These are phyloP conservation scores for Trichoderma erinaceum DNA, from an alignment of 495 filamentous ascomycete genomes.

Conservation along the genomic window DNA sequence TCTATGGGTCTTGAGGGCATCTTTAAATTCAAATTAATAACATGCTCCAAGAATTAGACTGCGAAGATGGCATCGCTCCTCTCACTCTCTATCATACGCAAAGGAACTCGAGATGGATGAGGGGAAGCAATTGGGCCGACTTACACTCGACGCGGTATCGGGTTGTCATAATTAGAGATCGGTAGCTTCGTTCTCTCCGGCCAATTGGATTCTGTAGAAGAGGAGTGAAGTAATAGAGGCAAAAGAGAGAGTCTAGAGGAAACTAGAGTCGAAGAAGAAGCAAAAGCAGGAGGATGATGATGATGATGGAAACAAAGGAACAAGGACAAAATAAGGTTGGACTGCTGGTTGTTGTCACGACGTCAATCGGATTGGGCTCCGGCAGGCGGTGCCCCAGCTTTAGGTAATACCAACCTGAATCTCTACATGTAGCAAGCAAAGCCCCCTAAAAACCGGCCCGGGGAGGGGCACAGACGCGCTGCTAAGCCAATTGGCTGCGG, in stretches of 20 bases:
- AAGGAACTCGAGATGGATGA: conserved; percentile 12
- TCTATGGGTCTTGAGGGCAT: conserved; percentile 84
- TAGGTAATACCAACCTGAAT: too few relatives aligned
- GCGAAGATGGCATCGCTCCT: not conserved
- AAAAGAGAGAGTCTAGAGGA: not conserved
- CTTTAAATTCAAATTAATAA: conserved; percentile 38
- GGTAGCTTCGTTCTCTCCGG: not conserved
- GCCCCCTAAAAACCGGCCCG: too few relatives aligned
- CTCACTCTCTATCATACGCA: conserved; percentile 14
- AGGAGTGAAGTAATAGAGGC: not conserved
- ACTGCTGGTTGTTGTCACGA: not conserved
- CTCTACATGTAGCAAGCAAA: too few relatives aligned
- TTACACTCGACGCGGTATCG: conserved; percentile 87
- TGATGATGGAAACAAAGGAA: not conserved
- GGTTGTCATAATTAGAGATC: conserved; percentile 62
- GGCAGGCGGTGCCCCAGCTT: too few relatives aligned
- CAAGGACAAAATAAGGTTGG: not conserved
- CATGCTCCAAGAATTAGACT: not conserved
- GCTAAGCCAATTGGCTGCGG: too few relatives aligned
- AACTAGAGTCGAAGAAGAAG: not conserved
- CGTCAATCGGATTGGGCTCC: not conserved
- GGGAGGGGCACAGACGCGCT: too few relatives aligned
- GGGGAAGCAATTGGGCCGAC: conserved; percentile 18
- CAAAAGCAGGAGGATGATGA: not conserved
- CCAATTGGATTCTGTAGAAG: not conserved